These are phyloP conservation scores for Carpinus viminea DNA, from an alignment of 306 rosid species.

Conservation along the genomic window DNA sequence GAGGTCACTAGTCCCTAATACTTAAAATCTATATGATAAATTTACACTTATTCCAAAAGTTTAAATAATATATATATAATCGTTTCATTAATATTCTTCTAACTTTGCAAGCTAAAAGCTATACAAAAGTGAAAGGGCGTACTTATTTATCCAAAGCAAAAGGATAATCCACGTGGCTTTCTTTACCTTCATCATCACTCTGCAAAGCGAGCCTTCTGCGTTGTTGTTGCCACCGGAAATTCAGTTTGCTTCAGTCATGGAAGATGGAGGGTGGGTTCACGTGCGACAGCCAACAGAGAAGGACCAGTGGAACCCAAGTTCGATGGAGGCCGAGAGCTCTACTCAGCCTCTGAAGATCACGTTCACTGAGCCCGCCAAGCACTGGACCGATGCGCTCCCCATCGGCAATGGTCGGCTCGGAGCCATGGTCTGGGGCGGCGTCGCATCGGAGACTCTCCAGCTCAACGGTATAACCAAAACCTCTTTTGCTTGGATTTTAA, in stretches of 20 bases:
- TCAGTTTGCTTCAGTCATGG: slow-evolving; percentile 10
- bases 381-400: slow-evolving; percentile 86
- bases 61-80: no score
- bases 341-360: slow-evolving; percentile 54
- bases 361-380: slow-evolving; percentile 55
- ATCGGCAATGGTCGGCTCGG: slow-evolving; percentile 83
- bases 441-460: slow-evolving; percentile 58
- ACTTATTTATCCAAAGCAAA: no score
- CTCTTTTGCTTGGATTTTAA: not conserved
- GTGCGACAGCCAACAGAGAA: slow-evolving; percentile 29
- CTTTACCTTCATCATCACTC: not conserved
- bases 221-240: not conserved
- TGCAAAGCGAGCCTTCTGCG: not conserved
- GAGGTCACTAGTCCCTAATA: no score
- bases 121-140: no score
- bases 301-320: slow-evolving; percentile 37
- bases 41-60: no score
- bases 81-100: no score
- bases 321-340: slow-evolving; percentile 25
- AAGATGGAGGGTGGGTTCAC: slow-evolving; percentile 37
- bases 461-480: slow-evolving; percentile 48
- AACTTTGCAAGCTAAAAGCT: no score
- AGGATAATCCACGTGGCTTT: not conserved
- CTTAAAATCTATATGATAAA: no score
- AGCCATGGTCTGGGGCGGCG: slow-evolving; percentile 79